Evolutionary conservation across 345 rosid species (phyloP).

Genomic region (Clarkia xantiana): DNA sequence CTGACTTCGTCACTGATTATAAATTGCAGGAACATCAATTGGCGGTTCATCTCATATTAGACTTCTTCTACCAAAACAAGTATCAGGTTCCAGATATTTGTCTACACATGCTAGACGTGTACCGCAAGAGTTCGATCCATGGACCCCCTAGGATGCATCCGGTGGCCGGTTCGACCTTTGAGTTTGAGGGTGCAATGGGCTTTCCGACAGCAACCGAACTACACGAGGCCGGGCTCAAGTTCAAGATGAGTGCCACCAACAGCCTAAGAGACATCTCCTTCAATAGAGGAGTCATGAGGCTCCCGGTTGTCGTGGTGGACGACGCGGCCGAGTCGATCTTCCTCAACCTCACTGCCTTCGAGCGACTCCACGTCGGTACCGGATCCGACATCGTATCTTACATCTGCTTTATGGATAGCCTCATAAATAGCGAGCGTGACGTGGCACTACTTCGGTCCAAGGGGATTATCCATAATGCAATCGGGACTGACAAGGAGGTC

Average conservation of each 20-base stretch:
- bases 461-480: constrained; percentile 25
- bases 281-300: constrained; percentile 13
- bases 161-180: no score
- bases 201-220: constrained; percentile 31
- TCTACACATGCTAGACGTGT: constrained; percentile 33
- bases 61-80: constrained; percentile 18
- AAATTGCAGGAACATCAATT: background rate
- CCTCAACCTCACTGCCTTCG: constrained; percentile 30
- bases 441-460: constrained; percentile 18
- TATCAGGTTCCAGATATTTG: constrained; percentile 12
- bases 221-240: constrained; percentile 23
- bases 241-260: constrained; percentile 13
- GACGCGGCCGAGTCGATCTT: constrained; percentile 18
- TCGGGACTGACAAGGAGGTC: constrained; percentile 31
- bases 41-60: constrained; percentile 23
- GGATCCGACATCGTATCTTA: constrained; percentile 1
- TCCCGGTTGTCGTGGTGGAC: constrained; percentile 18
- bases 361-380: constrained; percentile 14
- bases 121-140: constrained; percentile 17
- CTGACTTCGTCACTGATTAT: no score
- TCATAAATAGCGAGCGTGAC: constrained; percentile 24
- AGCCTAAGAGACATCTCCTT: constrained; percentile 32
- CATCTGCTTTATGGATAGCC: constrained; percentile 30
- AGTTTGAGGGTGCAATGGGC: no score
- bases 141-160: background rate